These are phyloP conservation scores for Goniomonas avonlea DNA, from an alignment of 78 protist genomes.

Conservation along the genomic window DNA sequence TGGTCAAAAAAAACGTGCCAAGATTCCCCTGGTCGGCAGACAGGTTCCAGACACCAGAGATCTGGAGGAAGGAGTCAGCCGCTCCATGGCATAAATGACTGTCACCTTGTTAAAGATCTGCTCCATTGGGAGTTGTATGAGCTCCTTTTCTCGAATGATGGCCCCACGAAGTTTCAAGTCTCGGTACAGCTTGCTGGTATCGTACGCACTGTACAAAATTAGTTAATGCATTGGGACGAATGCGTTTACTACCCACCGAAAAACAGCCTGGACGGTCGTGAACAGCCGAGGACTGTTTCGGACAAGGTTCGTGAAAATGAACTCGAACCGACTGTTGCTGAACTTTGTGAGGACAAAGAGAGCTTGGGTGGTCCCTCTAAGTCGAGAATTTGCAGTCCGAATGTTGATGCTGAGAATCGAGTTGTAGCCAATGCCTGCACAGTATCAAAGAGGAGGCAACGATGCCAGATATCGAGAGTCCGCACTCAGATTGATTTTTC, in stretches of 20 bases:
- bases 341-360: constrained; percentile 53
- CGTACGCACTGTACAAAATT: constrained; percentile 54
- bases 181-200: constrained; percentile 57
- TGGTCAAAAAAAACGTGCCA: constrained; percentile 60
- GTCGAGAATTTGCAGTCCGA: constrained; percentile 42
- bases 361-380: constrained; percentile 54
- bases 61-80: background rate
- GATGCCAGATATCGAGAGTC: background rate
- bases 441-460: too few species aligned
- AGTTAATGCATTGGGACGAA: background rate
- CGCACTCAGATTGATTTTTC: constrained; percentile 34
- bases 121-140: constrained; percentile 51
- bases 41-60: constrained; percentile 63
- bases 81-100: background rate
- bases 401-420: constrained; percentile 34
- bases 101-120: constrained; percentile 5
- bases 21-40: constrained; percentile 64
- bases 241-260: constrained; percentile 4
- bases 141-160: constrained; percentile 46
- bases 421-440: constrained; percentile 4
- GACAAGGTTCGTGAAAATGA: constrained; percentile 62
- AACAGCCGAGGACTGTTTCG: constrained; percentile 56
- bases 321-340: constrained; percentile 46
- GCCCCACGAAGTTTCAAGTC: constrained; percentile 68
- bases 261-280: constrained; percentile 70